Evolutionary conservation across 225 moss, liverwort and hornwort genomes (phyloP).

Genomic region (Ulota crispa): DNA sequence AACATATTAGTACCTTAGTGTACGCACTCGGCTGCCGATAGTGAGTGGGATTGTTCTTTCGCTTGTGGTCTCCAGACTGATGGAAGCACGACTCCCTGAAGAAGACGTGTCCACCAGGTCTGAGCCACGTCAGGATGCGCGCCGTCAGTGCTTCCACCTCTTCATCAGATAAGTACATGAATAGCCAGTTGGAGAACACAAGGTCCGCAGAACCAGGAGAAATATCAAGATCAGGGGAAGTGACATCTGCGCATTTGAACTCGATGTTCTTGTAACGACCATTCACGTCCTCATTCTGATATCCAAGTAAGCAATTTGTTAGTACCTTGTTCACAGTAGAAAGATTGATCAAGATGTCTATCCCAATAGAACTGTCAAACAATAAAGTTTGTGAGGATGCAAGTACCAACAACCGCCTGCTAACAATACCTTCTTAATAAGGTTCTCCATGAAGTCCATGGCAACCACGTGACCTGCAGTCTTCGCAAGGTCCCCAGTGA

Average conservation of each 20-base stretch:
- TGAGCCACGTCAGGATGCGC: constrained; percentile 74
- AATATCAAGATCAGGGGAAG: constrained; percentile 68
- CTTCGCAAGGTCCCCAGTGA: constrained; percentile 82
- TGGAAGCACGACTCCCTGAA: constrained; percentile 96
- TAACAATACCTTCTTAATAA: constrained; percentile 66
- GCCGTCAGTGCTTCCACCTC: constrained; percentile 62
- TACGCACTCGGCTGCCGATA: constrained; percentile 84
- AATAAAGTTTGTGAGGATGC: not conserved
- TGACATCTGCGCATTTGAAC: constrained; percentile 87
- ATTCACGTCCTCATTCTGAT: constrained; percentile 83
- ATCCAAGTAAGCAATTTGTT: not conserved
- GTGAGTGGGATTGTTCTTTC: constrained; percentile 92
- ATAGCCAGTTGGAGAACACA: constrained; percentile 96
- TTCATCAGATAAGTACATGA: constrained; percentile 93
- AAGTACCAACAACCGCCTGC: not conserved
- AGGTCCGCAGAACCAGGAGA: constrained; percentile 62
- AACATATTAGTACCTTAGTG: constrained; percentile 49
- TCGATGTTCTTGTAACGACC: constrained; percentile 69
- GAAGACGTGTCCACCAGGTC: constrained; percentile 75
- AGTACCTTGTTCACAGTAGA: constrained; percentile 4
- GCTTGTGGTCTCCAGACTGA: constrained; percentile 93
- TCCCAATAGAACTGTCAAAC: not conserved
- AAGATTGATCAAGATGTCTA: not conserved
- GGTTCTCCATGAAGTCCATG: constrained; percentile 96
- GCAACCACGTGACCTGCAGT: constrained; percentile 71